phyloP scores from a whole-genome alignment of 306 rosid genomes.

The Cucurbita ficifolia region DNA sequence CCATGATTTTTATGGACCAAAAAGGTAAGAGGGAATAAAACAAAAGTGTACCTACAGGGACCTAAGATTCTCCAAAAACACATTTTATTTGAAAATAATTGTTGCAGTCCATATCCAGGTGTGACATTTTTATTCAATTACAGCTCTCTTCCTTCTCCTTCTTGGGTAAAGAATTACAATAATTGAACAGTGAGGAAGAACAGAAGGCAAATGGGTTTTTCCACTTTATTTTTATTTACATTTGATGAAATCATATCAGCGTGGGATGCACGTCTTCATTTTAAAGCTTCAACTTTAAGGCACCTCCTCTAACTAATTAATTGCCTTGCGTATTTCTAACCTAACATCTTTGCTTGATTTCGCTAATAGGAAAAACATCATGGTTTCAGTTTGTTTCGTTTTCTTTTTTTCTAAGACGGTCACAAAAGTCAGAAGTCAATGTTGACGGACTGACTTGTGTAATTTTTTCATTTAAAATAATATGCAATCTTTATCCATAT shows the following conservation, averaged over 20 bases:
- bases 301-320: background rate
- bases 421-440: background rate
- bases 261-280: background rate
- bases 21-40: background rate
- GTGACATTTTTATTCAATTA: background rate
- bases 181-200: background rate
- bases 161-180: background rate
- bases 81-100: background rate
- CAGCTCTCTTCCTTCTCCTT: background rate
- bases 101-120: background rate
- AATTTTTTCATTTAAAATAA: background rate
- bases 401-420: background rate
- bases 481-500: background rate
- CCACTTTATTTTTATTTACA: background rate
- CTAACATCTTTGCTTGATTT: background rate
- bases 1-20: background rate
- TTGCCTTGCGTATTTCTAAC: background rate
- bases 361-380: no score
- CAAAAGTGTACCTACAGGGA: background rate
- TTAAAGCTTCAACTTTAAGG: background rate
- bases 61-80: background rate
- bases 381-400: no score
- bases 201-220: background rate
- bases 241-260: background rate
- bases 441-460: background rate